These are phyloP conservation scores for Cladophialophora exuberans DNA, from an alignment of 2,329 filamentous ascomycete species.

Conservation along the genomic window DNA sequence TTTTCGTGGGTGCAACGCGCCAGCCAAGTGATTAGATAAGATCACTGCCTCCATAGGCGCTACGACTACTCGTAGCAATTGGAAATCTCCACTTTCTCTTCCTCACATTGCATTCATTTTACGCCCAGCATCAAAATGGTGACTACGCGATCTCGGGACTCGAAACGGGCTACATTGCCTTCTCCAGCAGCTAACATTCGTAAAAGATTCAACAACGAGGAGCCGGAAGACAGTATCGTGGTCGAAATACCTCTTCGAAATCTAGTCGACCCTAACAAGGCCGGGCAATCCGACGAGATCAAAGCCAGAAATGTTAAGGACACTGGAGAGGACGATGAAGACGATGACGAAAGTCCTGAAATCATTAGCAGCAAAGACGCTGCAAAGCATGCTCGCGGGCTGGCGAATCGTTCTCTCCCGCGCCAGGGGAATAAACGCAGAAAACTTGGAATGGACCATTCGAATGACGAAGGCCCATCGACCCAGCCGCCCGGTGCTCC, in stretches of 20 bases:
- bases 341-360: constrained; percentile 24
- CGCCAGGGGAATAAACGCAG: not conserved
- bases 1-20: not conserved
- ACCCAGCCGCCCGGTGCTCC: not conserved
- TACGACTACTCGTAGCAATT: too few relatives aligned
- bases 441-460: not conserved
- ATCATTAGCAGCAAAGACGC: constrained; percentile 15
- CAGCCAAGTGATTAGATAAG: constrained; percentile 7
- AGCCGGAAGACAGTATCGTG: constrained; percentile 9
- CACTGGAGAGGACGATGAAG: constrained; percentile 4
- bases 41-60: too few relatives aligned
- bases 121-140: constrained; percentile 13
- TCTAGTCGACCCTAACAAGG: too few relatives aligned
- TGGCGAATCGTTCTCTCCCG: not conserved
- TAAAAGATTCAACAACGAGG: constrained; percentile 23
- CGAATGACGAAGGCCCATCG: not conserved
- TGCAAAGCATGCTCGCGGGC: constrained; percentile 1
- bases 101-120: not conserved
- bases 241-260: not conserved
- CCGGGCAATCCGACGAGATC: too few relatives aligned
- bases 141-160: constrained; percentile 19
- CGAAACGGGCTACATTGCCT: not conserved
- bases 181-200: constrained; percentile 9
- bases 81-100: not conserved
- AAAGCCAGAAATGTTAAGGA: constrained; percentile 13